Percentiles rank a stretch among this genome's conserved stretches.
These are phyloP conservation scores for Paecilomyces variotii DNA, from an alignment of 2,329 filamentous ascomycete genomes.

Conservation along the genomic window DNA sequence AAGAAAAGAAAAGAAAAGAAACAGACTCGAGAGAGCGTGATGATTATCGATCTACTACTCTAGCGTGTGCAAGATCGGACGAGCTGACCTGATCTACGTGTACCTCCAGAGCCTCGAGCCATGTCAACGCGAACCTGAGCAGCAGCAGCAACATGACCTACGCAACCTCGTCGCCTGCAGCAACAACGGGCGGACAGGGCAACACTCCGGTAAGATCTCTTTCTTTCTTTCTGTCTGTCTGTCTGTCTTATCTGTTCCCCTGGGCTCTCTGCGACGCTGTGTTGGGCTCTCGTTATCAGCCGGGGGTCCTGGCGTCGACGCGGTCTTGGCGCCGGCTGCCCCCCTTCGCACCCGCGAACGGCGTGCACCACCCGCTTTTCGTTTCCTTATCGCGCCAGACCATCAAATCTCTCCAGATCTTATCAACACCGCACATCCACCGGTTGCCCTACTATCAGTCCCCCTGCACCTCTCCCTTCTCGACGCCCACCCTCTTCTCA, in stretches of 20 bases:
- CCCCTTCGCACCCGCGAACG: constrained; percentile 2
- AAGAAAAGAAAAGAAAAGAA: neutral
- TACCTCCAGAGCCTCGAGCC: constrained; percentile 18
- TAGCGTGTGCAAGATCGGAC: neutral
- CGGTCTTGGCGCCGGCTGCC: constrained; percentile 25
- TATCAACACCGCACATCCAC: constrained; percentile 32
- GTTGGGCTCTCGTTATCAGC: constrained; percentile 21
- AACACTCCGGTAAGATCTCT: constrained; percentile 34
- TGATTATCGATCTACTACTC: neutral
- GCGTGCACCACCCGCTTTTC: constrained; percentile 23
- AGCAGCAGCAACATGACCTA: constrained; percentile 53
- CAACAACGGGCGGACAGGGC: constrained; percentile 56
- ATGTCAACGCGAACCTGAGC: constrained; percentile 29
- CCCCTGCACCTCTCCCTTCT: constrained; percentile 13
- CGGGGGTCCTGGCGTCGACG: constrained; percentile 11
- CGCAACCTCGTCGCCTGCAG: constrained; percentile 56
- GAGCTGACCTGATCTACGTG: constrained; percentile 2
- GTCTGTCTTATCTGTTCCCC: constrained; percentile 10
- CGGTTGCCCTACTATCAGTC: constrained; percentile 22
- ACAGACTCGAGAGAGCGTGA: neutral
- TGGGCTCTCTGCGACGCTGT: constrained; percentile 3
- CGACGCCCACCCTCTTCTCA: constrained; percentile 8
- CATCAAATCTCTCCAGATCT: constrained; percentile 36
- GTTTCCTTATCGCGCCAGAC: constrained; percentile 41
- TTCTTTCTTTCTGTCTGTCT: constrained; percentile 9